Base-by-base conservation (phyloP, 2,329 filamentous ascomycete genomes). In the Trichoderma arundinaceum region DNA sequence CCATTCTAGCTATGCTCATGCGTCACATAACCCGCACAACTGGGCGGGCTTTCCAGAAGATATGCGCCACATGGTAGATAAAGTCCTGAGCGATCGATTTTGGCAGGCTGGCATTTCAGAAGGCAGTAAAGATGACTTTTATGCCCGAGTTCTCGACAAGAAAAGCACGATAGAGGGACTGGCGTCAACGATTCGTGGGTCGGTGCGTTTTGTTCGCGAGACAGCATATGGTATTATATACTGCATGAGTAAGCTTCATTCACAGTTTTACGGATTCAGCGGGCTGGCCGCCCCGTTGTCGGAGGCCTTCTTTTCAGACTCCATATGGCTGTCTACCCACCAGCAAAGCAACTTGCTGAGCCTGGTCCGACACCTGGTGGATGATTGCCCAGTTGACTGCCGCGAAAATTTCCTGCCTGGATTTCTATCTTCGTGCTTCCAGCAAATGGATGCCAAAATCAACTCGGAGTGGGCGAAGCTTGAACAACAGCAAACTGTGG, bases 71-170 rank as follows among this genome's bases (percentile, higher is more conserved):
- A 87, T 96, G 60, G 91, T 98, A 44, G 86, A 88, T 49, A 87
- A 92, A 22, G 92, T 98, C 19, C 81, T 99, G 22, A 96, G 93
- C 13, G 95, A 99, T 77, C 86, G 95, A 28, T 99, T 99, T 76
- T 99, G 95, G 95, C 95, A 99, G 81, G 92, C 94, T 7, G 95
- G 95, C 9, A 99, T 99, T 58, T 98, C 95, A 0, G 91, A 90
- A 68, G 95, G 96, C 32, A 98, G 92, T 72, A 93, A 95, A 75
- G 95, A 98, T 68, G 94, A 98, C 66, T 99, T 99, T 75, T 98
- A 97, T 77, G 91, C 92, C 38, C 88, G 92, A 46, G 94, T 99
- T 2, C 88, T 92, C 64, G 91, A 92, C 38, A 97, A 95, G 64
- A 96, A 93, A 77, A 86, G 86, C 46, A 97, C 93, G 0, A 87